phyloP scores from a whole-genome alignment of 805 yeast genomes.

The Ogataea degrootiae region DNA sequence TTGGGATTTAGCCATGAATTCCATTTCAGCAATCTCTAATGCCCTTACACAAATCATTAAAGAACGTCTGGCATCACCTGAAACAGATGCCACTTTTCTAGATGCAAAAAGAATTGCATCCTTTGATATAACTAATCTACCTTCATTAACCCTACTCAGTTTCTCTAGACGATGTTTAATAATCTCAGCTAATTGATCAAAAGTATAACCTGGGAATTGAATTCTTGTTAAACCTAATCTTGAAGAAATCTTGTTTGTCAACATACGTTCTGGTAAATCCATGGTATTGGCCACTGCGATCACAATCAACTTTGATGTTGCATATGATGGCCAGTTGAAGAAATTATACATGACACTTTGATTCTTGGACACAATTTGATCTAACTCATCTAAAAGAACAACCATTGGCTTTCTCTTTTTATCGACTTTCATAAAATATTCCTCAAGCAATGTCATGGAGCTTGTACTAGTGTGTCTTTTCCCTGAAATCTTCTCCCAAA shows the following conservation, averaged over 20 bases:
- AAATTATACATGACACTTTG: slow-evolving; percentile 91
- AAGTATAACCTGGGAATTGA: slow-evolving; percentile 85
- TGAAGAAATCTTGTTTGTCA: slow-evolving; percentile 86
- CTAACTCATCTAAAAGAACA: slow-evolving; percentile 85
- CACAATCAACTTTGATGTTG: slow-evolving; percentile 73
- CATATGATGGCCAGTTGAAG: slow-evolving; percentile 94
- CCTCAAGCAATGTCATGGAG: slow-evolving; percentile 65
- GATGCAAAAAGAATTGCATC: slow-evolving; percentile 92
- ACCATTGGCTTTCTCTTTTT: slow-evolving; percentile 52
- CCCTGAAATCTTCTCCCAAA: slow-evolving; percentile 75
- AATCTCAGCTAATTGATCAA: slow-evolving; percentile 69
- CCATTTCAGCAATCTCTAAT: slow-evolving; percentile 76
- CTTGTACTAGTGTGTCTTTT: slow-evolving; percentile 54
- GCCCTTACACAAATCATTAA: slow-evolving; percentile 84
- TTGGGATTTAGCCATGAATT: slow-evolving; percentile 36
- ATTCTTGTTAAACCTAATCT: slow-evolving; percentile 85
- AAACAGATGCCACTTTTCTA: slow-evolving; percentile 90
- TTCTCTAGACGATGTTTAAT: slow-evolving; percentile 64
- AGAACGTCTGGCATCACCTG: slow-evolving; percentile 96
- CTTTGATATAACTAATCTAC: slow-evolving; percentile 43
- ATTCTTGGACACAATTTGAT: slow-evolving; percentile 78
- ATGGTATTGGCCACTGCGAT: slow-evolving; percentile 95
- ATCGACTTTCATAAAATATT: slow-evolving; percentile 46
- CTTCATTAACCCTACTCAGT: slow-evolving; percentile 35
- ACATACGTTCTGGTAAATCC: slow-evolving; percentile 89